Base-by-base conservation (phyloP, 129 eudicot species). In the Mikania micrantha region DNA sequence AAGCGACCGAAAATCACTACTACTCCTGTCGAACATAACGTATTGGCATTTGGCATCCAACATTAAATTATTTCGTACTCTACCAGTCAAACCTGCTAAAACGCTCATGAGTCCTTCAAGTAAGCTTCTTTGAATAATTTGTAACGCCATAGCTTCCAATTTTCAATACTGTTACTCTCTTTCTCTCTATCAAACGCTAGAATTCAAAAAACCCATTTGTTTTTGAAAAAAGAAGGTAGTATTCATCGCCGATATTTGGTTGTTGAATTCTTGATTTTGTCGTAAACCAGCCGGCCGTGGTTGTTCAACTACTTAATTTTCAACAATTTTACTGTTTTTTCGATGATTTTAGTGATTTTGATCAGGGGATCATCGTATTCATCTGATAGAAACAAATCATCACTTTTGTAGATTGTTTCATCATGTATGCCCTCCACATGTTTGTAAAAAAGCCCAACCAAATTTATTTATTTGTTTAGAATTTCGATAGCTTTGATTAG, bases 11-110 rank as follows among this genome's bases (percentile, higher is more conserved):
- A n/a, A n/a, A n/a, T n/a, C n/a, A n/a, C n/a, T n/a, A n/a, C n/a
- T n/a, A n/a, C n/a, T n/a, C n/a, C n/a, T n/a, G n/a, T 9, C 9
- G 1, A 35, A 61, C 12, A 34, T 36, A 61, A 61, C 67, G 67
- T 61, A 35, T 28, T 28, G 32, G 2, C 32, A 4, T 28, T 60
- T 61, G 47, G 13, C 19, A 35, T 36, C 48, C 48, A 36, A 68
- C 74, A 44, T 66, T 66, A 42, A 66, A 74, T 45, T 66, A 2
- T 9, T 9, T 75, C 74, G 59, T 15, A 58, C 59, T 59, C 79
- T 57, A 75, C 59, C 70, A 60, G 80, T 75, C 80, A 75, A 75
- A 67, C 74, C 53, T 75, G 54, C 80, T 59, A 75, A 74, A 75
- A 75, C 80, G 74, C 75, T 59, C 64, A 67, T 10, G 57, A 60